Percentiles rank a stretch among this genome's conserved stretches.
Evolutionary conservation across 1,139 yeast genomes (phyloP).

Genomic region (Candida labiduridarum): DNA sequence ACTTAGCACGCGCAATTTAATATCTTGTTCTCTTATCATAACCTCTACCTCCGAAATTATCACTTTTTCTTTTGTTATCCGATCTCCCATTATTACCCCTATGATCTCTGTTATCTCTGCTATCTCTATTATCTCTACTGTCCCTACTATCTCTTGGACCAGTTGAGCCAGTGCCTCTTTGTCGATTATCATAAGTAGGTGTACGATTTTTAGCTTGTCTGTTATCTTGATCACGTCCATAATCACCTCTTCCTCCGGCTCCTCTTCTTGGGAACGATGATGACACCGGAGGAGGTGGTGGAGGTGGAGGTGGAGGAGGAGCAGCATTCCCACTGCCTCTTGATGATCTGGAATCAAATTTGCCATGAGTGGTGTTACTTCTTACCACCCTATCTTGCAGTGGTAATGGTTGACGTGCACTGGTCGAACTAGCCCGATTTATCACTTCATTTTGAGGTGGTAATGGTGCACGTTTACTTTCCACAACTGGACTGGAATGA

Average conservation of each 20-base stretch:
- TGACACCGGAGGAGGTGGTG: slow-evolving; percentile 9
- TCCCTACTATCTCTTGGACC: slow-evolving; percentile 3
- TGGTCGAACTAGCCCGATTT: neutral
- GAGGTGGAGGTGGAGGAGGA: slow-evolving; percentile 5
- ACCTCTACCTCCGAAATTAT: slow-evolving; percentile 28
- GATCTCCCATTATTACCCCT: slow-evolving; percentile 12
- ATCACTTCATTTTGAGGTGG: slow-evolving; percentile 9
- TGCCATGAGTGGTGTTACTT: neutral
- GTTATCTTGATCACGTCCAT: neutral
- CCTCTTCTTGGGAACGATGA: slow-evolving; percentile 2
- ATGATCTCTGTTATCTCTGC: slow-evolving; percentile 4
- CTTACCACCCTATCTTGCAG: slow-evolving; percentile 2
- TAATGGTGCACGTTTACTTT: slow-evolving; percentile 10
- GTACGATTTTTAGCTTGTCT: neutral
- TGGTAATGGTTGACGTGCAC: slow-evolving; percentile 9
- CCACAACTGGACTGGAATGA: slow-evolving; percentile 2
- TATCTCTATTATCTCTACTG: slow-evolving; percentile 3
- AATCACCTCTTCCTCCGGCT: slow-evolving; percentile 5
- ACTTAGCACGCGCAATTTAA: slow-evolving; percentile 10
- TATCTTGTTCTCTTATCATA: slow-evolving; percentile 38
- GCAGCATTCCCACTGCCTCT: neutral
- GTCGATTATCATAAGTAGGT: slow-evolving; percentile 9
- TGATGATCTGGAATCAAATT: slow-evolving; percentile 1
- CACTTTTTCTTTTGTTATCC: slow-evolving; percentile 27
- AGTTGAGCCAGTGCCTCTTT: neutral